These are phyloP conservation scores for Moesziomyces aphidis DNA, from an alignment of 1,284 basidiomycete species.

Conservation along the genomic window DNA sequence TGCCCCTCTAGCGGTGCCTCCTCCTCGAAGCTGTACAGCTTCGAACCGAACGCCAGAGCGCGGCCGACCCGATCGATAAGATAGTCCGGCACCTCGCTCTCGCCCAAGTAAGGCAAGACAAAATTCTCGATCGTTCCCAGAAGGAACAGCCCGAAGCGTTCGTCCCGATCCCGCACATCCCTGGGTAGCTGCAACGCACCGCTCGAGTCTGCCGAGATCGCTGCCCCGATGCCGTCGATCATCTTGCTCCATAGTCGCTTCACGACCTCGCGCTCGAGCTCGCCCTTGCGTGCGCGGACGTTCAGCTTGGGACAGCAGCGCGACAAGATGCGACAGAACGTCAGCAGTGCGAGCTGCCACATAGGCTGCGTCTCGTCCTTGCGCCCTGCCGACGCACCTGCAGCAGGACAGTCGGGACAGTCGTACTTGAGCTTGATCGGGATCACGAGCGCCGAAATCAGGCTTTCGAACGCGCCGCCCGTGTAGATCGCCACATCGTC, in stretches of 20 bases:
- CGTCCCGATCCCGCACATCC: slow-evolving; percentile 78
- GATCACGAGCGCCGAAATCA: slow-evolving; percentile 75
- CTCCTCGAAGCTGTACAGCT: slow-evolving; percentile 71
- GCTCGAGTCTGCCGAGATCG: slow-evolving; percentile 85
- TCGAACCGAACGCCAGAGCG: slow-evolving; percentile 80
- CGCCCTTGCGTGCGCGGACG: slow-evolving; percentile 49
- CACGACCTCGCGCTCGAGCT: slow-evolving; percentile 74
- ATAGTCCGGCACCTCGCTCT: slow-evolving; percentile 77
- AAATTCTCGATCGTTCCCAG: slow-evolving; percentile 75
- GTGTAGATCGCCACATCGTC: slow-evolving; percentile 76
- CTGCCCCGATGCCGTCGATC: slow-evolving; percentile 84
- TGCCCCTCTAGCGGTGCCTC: slow-evolving; percentile 8
- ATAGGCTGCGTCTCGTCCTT: slow-evolving; percentile 34
- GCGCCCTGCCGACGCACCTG: slow-evolving; percentile 69
- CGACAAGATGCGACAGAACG: slow-evolving; percentile 38
- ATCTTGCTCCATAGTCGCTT: slow-evolving; percentile 86
- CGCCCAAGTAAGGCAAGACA: slow-evolving; percentile 81
- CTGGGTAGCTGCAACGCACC: slow-evolving; percentile 70
- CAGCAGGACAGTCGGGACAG: slow-evolving; percentile 74
- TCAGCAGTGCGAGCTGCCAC: slow-evolving; percentile 52
- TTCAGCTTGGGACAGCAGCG: slow-evolving; percentile 37
- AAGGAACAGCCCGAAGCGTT: slow-evolving; percentile 81
- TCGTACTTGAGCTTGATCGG: slow-evolving; percentile 95
- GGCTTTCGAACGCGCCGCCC: slow-evolving; percentile 83
- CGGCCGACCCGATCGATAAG: slow-evolving; percentile 79